Evolutionary conservation across 2,329 filamentous ascomycete genomes (phyloP).

Genomic region (Calonectria leucothoes): DNA sequence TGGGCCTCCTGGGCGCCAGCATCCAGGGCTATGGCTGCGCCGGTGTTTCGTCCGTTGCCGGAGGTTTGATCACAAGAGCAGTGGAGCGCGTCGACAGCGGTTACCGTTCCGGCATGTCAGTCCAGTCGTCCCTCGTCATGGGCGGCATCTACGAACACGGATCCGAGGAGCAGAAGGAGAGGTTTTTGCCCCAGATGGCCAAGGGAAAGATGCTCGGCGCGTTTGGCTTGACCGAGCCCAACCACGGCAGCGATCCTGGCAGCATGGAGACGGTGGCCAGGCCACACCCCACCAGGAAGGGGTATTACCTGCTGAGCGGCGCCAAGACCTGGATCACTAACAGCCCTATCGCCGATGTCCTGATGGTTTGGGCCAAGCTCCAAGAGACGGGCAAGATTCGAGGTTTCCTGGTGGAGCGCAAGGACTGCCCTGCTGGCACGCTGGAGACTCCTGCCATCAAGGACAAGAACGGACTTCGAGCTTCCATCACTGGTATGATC

Average conservation of each 20-base stretch:
- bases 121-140: constrained; percentile 94
- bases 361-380: constrained; percentile 93
- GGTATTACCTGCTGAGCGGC: constrained; percentile 82
- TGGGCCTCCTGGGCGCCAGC: constrained; percentile 87
- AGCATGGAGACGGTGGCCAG: constrained; percentile 92
- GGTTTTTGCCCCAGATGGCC: constrained; percentile 82
- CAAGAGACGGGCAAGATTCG: constrained; percentile 93
- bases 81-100: constrained; percentile 93
- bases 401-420: constrained; percentile 90
- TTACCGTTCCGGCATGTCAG: constrained; percentile 92
- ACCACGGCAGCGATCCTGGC: constrained; percentile 91
- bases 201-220: constrained; percentile 85
- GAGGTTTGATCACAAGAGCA: constrained; percentile 89
- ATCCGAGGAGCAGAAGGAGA: constrained; percentile 87
- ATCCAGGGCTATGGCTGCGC: constrained; percentile 92
- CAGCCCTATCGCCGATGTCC: constrained; percentile 86
- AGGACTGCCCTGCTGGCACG: constrained; percentile 86
- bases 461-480: constrained; percentile 93
- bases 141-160: constrained; percentile 91
- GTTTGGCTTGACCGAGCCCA: constrained; percentile 92
- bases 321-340: constrained; percentile 98
- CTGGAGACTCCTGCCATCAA: constrained; percentile 93
- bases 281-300: constrained; percentile 85
- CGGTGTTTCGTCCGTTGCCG: constrained; percentile 86
- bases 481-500: constrained; percentile 98